These are phyloP conservation scores for Xylaria sp. DNA, from an alignment of 2,329 filamentous ascomycete genomes.

Conservation along the genomic window DNA sequence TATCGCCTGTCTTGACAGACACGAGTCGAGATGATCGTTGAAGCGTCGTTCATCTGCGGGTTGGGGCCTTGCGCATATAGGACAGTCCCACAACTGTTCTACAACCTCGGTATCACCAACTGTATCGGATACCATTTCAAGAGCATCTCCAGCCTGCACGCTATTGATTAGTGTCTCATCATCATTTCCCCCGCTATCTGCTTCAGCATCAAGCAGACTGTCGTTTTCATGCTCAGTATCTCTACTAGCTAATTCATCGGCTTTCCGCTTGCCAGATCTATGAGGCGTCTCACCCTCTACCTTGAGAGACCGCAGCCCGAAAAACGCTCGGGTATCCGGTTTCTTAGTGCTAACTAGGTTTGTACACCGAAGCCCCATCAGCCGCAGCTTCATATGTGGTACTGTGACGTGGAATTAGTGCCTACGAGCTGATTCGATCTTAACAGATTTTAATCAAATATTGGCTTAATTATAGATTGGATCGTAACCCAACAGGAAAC, in stretches of 20 bases:
- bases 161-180: neutral
- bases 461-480: neutral
- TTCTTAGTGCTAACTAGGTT: slow-evolving; percentile 87
- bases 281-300: slow-evolving; percentile 29
- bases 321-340: slow-evolving; percentile 76
- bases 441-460: neutral
- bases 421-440: neutral
- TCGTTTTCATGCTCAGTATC: slow-evolving; percentile 25
- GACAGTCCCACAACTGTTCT: slow-evolving; percentile 77
- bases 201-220: slow-evolving; percentile 47
- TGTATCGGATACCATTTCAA: slow-evolving; percentile 37
- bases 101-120: slow-evolving; percentile 35
- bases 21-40: slow-evolving; percentile 92
- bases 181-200: neutral
- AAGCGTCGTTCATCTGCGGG: slow-evolving; percentile 75
- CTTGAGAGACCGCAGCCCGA: slow-evolving; percentile 62
- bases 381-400: slow-evolving; percentile 75
- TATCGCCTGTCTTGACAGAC: slow-evolving; percentile 85
- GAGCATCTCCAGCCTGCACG: slow-evolving; percentile 27
- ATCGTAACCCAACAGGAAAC: neutral
- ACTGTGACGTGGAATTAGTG: slow-evolving; percentile 42
- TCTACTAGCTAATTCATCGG: slow-evolving; percentile 56
- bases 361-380: slow-evolving; percentile 90
- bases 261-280: slow-evolving; percentile 44
- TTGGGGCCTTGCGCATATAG: slow-evolving; percentile 82